phyloP scores from a whole-genome alignment of 2,329 filamentous ascomycete genomes.

The Penicillium sp. region DNA sequence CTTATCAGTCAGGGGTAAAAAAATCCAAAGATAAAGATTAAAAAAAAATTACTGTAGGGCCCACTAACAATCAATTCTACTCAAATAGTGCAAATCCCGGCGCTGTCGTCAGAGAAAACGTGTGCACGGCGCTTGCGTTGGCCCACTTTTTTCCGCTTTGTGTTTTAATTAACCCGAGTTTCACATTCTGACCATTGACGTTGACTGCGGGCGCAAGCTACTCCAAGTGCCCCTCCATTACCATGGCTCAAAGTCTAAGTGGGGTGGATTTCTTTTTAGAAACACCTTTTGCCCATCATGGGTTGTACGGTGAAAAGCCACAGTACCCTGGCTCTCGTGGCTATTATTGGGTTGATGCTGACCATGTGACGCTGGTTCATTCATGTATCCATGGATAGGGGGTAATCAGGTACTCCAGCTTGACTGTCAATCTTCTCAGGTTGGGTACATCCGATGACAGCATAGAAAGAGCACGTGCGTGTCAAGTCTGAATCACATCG shows the following conservation, averaged over 20 bases:
- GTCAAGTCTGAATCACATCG: no score
- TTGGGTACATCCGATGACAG: not conserved
- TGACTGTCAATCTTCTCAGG: not conserved
- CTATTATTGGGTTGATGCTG: not conserved
- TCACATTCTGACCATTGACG: conserved; percentile 16
- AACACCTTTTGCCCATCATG: conserved; percentile 2
- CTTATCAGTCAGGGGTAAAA: conserved; percentile 7
- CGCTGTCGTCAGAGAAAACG: conserved; percentile 19
- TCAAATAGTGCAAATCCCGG: not conserved
- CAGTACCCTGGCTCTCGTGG: not conserved
- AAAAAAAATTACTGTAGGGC: not conserved
- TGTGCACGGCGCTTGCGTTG: conserved; percentile 15
- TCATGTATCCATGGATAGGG: not conserved
- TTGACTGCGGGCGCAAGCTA: not conserved
- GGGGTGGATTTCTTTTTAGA: conserved; percentile 13
- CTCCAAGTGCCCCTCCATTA: conserved; percentile 4
- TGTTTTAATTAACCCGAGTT: conserved; percentile 16
- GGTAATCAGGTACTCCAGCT: not conserved
- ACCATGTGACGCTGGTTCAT: not conserved
- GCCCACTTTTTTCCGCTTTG: conserved; percentile 13
- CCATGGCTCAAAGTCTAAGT: conserved; percentile 1
- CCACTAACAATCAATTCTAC: not conserved
- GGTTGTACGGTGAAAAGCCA: not conserved
- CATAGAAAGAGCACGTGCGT: not conserved
- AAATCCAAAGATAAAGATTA: not conserved